Evolutionary conservation across 768 basidiomycete species (phyloP).

Genomic region (Trametes meyenii): DNA sequence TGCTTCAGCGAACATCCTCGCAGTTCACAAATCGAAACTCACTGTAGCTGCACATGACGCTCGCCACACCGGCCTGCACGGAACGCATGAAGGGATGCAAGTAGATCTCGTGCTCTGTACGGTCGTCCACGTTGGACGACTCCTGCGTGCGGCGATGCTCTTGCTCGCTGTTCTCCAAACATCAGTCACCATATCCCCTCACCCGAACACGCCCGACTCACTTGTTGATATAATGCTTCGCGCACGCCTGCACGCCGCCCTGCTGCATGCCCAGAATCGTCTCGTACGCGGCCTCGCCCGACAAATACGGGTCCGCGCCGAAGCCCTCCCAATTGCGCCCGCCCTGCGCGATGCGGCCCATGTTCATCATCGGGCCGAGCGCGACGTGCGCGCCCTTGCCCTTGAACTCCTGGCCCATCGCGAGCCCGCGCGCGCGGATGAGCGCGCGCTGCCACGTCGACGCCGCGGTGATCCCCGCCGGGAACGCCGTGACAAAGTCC

Average conservation of each 20-base stretch:
- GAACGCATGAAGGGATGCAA: slow-evolving; percentile 69
- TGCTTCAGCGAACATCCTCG: background rate
- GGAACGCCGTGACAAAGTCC: slow-evolving; percentile 78
- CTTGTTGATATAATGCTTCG: slow-evolving; percentile 84
- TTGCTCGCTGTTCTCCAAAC: slow-evolving; percentile 54
- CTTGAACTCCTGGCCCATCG: slow-evolving; percentile 81
- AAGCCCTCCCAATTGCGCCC: slow-evolving; percentile 98
- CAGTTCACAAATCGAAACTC: background rate
- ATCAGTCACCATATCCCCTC: background rate
- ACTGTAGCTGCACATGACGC: slow-evolving; percentile 81
- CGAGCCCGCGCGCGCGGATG: slow-evolving; percentile 73
- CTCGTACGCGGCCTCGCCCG: slow-evolving; percentile 79
- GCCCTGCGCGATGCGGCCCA: slow-evolving; percentile 75
- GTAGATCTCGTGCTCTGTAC: slow-evolving; percentile 79
- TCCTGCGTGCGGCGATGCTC: slow-evolving; percentile 58
- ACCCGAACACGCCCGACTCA: slow-evolving; percentile 34
- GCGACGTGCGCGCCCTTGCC: slow-evolving; percentile 85
- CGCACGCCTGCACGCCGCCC: slow-evolving; percentile 82
- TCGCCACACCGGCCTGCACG: slow-evolving; percentile 73
- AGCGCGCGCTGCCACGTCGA: slow-evolving; percentile 81
- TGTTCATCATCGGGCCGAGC: slow-evolving; percentile 84
- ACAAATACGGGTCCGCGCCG: slow-evolving; percentile 84
- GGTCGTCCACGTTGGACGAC: slow-evolving; percentile 75
- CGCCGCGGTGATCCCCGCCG: slow-evolving; percentile 82
- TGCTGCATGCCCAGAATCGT: slow-evolving; percentile 83